A percentile compares a stretch with the other conserved stretches of the same genome.
phyloP scores from a whole-genome alignment of 192 early-diverging fungal species.

The Coemansia sp. region DNA sequence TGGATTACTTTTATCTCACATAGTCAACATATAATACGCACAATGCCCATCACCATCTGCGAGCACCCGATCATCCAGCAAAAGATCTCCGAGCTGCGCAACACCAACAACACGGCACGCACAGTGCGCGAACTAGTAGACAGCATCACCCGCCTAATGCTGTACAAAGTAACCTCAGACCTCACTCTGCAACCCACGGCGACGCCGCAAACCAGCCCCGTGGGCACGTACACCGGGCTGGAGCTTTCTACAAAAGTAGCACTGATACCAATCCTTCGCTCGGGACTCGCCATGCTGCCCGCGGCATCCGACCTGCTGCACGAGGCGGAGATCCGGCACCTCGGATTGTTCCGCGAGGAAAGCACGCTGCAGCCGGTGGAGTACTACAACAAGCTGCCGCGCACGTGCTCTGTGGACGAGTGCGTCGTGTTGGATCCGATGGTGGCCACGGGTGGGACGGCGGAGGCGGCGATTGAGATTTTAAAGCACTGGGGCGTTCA shows the following conservation, averaged over 20 bases:
- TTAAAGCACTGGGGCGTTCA: conserved; percentile 76
- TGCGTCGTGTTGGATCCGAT: conserved; percentile 80
- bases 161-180: conserved; percentile 62
- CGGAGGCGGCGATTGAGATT: conserved; percentile 73
- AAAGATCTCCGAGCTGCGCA: conserved; percentile 60
- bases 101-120: conserved; percentile 45
- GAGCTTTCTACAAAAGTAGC: conserved; percentile 47
- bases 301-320: conserved; percentile 62
- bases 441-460: conserved; percentile 78
- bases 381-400: conserved; percentile 88
- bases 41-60: conserved; percentile 34
- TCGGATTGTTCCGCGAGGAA: conserved; percentile 81
- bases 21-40: not conserved
- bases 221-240: conserved; percentile 44
- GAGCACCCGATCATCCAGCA: conserved; percentile 58
- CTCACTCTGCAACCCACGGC: conserved; percentile 22
- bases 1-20: conserved; percentile 5
- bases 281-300: conserved; percentile 59
- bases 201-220: conserved; percentile 44
- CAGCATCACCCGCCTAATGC: conserved; percentile 56
- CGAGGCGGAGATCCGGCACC: conserved; percentile 68
- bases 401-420: conserved; percentile 61
- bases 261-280: conserved; percentile 65
- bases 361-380: conserved; percentile 81
- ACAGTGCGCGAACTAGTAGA: conserved; percentile 55